Base-by-base conservation (phyloP, 805 yeast species). In the Kluyveromyces siamensis region DNA sequence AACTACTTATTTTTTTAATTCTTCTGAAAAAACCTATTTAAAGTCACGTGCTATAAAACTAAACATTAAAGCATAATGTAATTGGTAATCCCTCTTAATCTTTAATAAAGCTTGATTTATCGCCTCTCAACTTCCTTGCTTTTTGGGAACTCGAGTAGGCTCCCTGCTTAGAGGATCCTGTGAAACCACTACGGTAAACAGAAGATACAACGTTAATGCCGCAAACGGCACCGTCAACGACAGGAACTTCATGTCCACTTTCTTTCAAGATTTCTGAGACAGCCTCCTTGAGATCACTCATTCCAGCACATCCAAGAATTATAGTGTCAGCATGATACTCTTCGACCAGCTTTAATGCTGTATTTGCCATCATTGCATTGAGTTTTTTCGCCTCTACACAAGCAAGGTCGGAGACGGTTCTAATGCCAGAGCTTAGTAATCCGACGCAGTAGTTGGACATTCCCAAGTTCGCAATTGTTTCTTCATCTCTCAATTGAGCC, bases 221-320 rank as follows among this genome's bases (percentile, higher is more conserved):
- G 45, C 58, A 30, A 6, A 58, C 57, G 10, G 59, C 65, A 18
- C 65, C 65, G 48, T 60, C 65, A 16, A 60, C 51, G 2, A 60
- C 63, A 16, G 52, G 59, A 5, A 60, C 61, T 1, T 41, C 37
- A n/a, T 27, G 25, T 3, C 54, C 53, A 16, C 46, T 37, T 11
- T 48, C 47, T 14, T 40, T 27, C 2, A 60, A 61, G 14, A 62
- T 56, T 8, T 47, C 40, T 1, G 48, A 49, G 2, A 59, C 63
- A 8, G 65, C 63, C 16, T 53, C 51, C 37, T 56, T 57, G 61
- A 60, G 58, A 37, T 60, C 65, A 11, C 57, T 50, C 65, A 60
- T 61, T n/a, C 70, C 63, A n/a, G 67, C 63, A 54, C 65, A 56
- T 1, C 70, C 70, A 3, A 67, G 50, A 8, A 66, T 55, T 6